Evolutionary conservation across 2,329 filamentous ascomycete genomes (phyloP).

Genomic region (Beauveria caledonica): DNA sequence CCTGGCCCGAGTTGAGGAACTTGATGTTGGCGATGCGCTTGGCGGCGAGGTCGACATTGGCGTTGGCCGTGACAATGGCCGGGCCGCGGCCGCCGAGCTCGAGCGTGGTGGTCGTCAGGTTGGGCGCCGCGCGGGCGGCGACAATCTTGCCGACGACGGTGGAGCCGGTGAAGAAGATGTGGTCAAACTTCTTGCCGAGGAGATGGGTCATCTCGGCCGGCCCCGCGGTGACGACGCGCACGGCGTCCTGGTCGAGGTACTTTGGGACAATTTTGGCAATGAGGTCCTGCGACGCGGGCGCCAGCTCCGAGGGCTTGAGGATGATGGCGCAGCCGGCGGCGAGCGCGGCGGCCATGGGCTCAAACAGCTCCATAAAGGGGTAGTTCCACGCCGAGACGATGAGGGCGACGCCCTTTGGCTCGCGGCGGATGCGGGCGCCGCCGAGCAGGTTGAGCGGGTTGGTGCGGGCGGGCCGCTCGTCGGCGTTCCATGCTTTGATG

Average conservation of each 20-base stretch:
- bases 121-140: constrained; percentile 31
- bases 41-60: constrained; percentile 34
- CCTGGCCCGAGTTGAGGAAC: constrained; percentile 31
- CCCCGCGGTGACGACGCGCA: constrained; percentile 28
- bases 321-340: constrained; percentile 33
- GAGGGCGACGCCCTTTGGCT: constrained; percentile 35
- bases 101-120: constrained; percentile 35
- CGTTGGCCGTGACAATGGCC: constrained; percentile 32
- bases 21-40: constrained; percentile 35
- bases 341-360: constrained; percentile 34
- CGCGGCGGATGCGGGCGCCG: constrained; percentile 28
- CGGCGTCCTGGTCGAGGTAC: constrained; percentile 33
- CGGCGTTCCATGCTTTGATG: constrained; percentile 32
- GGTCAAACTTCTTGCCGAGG: constrained; percentile 30
- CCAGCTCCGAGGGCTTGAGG: constrained; percentile 37
- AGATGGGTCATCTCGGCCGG: constrained; percentile 28
- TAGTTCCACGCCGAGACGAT: constrained; percentile 41
- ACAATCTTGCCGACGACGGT: constrained; percentile 29
- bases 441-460: constrained; percentile 24
- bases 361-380: constrained; percentile 29
- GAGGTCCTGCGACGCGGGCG: constrained; percentile 25
- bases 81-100: constrained; percentile 39
- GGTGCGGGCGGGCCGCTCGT: constrained; percentile 21
- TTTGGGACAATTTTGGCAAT: constrained; percentile 30
- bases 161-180: constrained; percentile 39